Evolutionary conservation across 2,329 filamentous ascomycete species (phyloP), one percentile per base, ranked within the genome.

Genomic region (Aspergillus sp.): DNA sequence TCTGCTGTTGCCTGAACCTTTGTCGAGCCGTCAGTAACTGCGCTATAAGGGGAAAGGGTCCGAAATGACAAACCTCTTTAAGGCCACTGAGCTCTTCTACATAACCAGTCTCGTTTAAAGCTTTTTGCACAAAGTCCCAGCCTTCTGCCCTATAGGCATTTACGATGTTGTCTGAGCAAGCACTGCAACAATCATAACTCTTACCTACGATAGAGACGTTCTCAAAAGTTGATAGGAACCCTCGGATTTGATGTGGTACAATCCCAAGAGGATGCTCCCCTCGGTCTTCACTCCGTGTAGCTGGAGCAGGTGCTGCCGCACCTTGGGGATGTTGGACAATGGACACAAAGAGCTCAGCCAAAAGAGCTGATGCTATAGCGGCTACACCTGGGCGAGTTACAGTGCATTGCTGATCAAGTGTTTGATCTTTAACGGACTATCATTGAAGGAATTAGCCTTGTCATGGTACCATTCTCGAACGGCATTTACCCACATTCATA

Each of bases 371-470:
- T 6, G 93, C 93, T 44, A 96, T 93, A 7, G 90, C 85, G 10
- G 93, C 91, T 31, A 95, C 83, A 11, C 93, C 93, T 0, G 93
- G 93, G 7, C 93, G 82, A 3, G 93, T 98, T 13, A 98, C 93
- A 0, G 93, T 98, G 67, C 93, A 98, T 69, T 97, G 93, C 65
- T 98, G 93, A 63, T 98, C 93, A 8, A 98, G 82, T 0, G 93
- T 97, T 56, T 90, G 88, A 59, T 95, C 90, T 67, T 91, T 95
- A 61, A 95, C 79, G 2, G 90, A 95, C 88, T 95, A 58, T 39
- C 47, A 27, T n/a, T 32, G 35, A 31, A 45, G 56, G 44, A 56
- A 50, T 38, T 27, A 19, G 19, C 19, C 10, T 40, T 44, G 35
- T 41, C 45, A 48, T 52, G 47, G 32, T 34, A 47, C 27, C 2